Evolutionary conservation across 306 rosid species (phyloP), one percentile per base, ranked within the genome.

Genomic region (Ormosia emarginata): DNA sequence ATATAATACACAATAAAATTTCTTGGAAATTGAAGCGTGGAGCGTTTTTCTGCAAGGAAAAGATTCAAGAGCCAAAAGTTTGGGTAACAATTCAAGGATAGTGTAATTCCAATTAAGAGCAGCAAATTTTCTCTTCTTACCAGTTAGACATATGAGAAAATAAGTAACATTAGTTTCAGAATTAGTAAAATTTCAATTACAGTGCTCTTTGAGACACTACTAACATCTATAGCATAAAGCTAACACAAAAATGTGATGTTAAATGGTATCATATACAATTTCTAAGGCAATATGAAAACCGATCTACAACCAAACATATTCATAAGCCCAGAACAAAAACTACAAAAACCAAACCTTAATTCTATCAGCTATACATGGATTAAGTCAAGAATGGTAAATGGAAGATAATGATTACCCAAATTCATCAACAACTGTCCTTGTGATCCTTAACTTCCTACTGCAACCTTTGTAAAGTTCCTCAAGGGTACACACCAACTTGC

Each of bases 381-480:
- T 12, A 39, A 2, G 55, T 39, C 70, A 82, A 40, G 65, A 33
- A 69, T 32, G 10, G 33, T 8, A 74, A 67, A 53, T 3, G 73
- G 34, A 24, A 46, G 68, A 24, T 9, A 47, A 11, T 34, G 5
- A 81, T 78, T 85, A 94, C 98, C 97, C 93, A 18, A 84, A 87
- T 50, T 86, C 89, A 87, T 91, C 95, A 15, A 80, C 82, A 70
- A 90, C 91, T 34, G 75, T 87, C 63, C 97, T 87, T 0, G 87
- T 83, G 73, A 92, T 87, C 32, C 66, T 90, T 82, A 94, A 24
- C 84, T 88, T 90, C 86, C 63, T 90, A 24, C 83, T 88, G 61
- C 89, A 83, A 49, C 98, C 98, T 1, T 67, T 90, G 81, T 88
- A 94, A 73, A 94, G 94, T 36, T 94, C 98, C 71, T 90, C 93